These are phyloP conservation scores for Cenchrus americanus DNA, from an alignment of 176 grass and related monocot genomes.

Conservation along the genomic window DNA sequence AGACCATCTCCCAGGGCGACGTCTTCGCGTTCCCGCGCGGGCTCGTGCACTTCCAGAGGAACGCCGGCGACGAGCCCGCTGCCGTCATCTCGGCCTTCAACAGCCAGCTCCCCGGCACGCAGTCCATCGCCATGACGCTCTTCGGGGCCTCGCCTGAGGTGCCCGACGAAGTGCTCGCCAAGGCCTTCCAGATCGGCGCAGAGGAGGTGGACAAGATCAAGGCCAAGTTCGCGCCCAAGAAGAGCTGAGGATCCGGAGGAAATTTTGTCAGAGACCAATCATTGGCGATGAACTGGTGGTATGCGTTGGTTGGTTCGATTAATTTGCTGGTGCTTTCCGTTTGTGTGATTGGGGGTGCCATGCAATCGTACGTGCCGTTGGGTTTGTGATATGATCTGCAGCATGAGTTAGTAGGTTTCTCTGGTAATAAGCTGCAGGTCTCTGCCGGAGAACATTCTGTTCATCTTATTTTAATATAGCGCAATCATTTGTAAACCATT, in stretches of 20 bases:
- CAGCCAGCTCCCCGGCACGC: slow-evolving; percentile 85
- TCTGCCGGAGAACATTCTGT: background rate
- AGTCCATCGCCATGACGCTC: slow-evolving; percentile 64
- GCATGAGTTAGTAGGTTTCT: background rate
- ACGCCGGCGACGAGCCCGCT: slow-evolving; percentile 47
- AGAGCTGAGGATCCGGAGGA: background rate
- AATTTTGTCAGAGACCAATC: background rate
- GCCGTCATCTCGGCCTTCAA: slow-evolving; percentile 74
- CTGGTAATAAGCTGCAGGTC: slow-evolving; percentile 16
- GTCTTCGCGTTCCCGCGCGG: slow-evolving; percentile 70
- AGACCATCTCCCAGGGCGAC: slow-evolving; percentile 66
- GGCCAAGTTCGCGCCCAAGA: slow-evolving; percentile 68
- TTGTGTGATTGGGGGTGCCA: background rate
- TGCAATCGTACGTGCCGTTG: background rate
- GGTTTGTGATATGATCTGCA: background rate
- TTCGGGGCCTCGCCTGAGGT: slow-evolving; percentile 59
- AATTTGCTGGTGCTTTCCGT: background rate
- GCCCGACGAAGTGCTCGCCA: slow-evolving; percentile 59
- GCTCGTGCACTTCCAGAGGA: slow-evolving; percentile 86
- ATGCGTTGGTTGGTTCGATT: slow-evolving; percentile 12
- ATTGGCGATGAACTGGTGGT: background rate
- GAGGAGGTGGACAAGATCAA: slow-evolving; percentile 71
- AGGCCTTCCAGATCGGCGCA: slow-evolving; percentile 71
- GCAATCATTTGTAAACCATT: slow-evolving; percentile 19
- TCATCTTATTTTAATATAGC: background rate